Evolutionary conservation across 495 filamentous ascomycete species (phyloP).

Genomic region (Penicillium paradoxum): DNA sequence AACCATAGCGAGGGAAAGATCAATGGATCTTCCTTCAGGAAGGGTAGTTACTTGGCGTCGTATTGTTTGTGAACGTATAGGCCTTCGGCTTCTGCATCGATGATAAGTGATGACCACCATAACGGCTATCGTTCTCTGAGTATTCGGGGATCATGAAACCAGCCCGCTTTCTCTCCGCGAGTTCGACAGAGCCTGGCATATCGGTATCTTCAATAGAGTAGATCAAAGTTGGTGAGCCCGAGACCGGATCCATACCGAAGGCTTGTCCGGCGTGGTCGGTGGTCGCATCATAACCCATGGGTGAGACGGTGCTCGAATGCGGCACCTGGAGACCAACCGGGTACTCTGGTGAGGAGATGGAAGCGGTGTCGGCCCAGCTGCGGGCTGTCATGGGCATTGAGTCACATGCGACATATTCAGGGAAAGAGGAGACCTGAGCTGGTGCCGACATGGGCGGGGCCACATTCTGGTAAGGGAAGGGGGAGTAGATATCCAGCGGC

Average conservation of each 20-base stretch:
- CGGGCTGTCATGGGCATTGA: conserved; percentile 32
- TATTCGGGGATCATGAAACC: conserved; percentile 45
- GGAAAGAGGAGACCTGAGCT: conserved; percentile 39
- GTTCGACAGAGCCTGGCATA: conserved; percentile 22
- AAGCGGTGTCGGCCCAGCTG: conserved; percentile 39
- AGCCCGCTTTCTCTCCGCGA: conserved; percentile 29
- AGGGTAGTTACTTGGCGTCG: conserved; percentile 38
- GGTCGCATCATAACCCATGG: conserved; percentile 32
- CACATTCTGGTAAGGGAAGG: conserved; percentile 36
- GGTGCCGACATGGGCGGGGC: conserved; percentile 45
- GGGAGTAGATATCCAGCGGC: conserved; percentile 38
- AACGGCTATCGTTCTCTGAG: conserved; percentile 38
- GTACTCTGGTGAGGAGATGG: conserved; percentile 42
- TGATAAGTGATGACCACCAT: conserved; percentile 36
- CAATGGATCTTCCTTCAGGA: conserved; percentile 2
- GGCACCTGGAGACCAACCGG: conserved; percentile 29
- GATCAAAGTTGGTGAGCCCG: conserved; percentile 34
- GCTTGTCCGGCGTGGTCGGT: conserved; percentile 25
- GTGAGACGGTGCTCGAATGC: conserved; percentile 33
- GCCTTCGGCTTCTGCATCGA: conserved; percentile 36
- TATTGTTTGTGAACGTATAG: conserved; percentile 42
- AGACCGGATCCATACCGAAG: conserved; percentile 23
- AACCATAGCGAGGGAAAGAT: conserved; percentile 13
- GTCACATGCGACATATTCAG: conserved; percentile 35
- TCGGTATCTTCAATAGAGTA: conserved; percentile 36